phyloP scores from a whole-genome alignment of 2,329 filamentous ascomycete species.

The Aspergillus pseudotamarii region DNA sequence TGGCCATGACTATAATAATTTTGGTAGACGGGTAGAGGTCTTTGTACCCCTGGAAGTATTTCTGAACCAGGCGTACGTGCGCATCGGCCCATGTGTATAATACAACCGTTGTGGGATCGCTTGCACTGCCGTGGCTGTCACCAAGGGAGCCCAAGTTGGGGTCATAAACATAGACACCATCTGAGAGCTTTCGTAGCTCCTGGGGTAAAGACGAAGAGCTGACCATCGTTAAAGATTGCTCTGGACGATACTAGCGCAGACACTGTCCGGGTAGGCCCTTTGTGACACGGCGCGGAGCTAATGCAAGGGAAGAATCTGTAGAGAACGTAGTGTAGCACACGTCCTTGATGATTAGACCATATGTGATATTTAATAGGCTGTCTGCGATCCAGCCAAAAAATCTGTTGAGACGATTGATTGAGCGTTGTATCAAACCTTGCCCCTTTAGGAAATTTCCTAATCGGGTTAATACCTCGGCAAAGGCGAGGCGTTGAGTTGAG shows the following conservation, averaged over 20 bases:
- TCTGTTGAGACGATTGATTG: neutral
- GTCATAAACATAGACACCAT: slow-evolving; percentile 4
- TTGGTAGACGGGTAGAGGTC: slow-evolving; percentile 4
- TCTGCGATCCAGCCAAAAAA: too few relatives aligned
- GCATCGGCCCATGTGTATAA: slow-evolving; percentile 10
- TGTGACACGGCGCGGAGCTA: neutral
- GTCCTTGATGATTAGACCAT: neutral
- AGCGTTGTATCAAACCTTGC: neutral
- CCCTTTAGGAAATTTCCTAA: slow-evolving; percentile 2
- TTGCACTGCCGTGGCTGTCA: neutral
- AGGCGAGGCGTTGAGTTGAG: neutral
- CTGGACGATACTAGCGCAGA: neutral
- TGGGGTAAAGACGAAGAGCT: neutral
- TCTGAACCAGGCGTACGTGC: neutral
- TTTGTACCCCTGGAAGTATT: slow-evolving; percentile 4
- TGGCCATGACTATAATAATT: slow-evolving; percentile 1
- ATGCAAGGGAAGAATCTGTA: too few relatives aligned
- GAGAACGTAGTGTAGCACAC: too few relatives aligned
- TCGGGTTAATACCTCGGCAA: neutral
- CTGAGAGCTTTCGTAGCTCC: slow-evolving; percentile 4
- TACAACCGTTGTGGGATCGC: neutral
- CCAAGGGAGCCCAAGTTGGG: neutral
- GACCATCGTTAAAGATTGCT: neutral
- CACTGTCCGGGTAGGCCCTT: neutral
- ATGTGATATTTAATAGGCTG: neutral